Evolutionary conservation across 306 rosid genomes (phyloP).

Genomic region (Casuarina glauca): DNA sequence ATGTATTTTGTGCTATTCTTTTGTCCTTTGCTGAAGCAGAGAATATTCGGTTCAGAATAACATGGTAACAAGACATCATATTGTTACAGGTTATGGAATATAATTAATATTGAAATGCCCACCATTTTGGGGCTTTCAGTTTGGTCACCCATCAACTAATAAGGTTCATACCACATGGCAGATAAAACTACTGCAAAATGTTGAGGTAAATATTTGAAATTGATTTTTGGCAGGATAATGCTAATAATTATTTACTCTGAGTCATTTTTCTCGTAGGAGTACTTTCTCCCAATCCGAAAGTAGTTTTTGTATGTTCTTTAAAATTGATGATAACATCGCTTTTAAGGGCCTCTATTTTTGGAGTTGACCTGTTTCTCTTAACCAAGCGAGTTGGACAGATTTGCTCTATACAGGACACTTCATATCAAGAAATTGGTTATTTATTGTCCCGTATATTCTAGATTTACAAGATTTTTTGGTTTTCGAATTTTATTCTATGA

Average conservation of each 20-base stretch:
- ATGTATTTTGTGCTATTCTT: conserved; percentile 7
- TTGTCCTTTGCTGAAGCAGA: conserved; percentile 21
- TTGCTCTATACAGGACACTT: not conserved
- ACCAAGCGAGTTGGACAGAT: not conserved
- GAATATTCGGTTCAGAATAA: conserved; percentile 25
- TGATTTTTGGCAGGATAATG: conserved; percentile 34
- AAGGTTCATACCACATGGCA: conserved; percentile 37
- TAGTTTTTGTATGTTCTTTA: conserved; percentile 33
- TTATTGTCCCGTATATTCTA: not conserved
- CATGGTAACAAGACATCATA: conserved; percentile 19
- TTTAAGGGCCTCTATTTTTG: conserved; percentile 22
- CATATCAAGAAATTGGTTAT: not conserved
- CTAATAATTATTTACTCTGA: conserved; percentile 32
- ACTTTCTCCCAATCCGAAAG: conserved; percentile 36
- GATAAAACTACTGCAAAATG: conserved; percentile 40
- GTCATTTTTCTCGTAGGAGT: conserved; percentile 37
- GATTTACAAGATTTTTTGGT: not conserved
- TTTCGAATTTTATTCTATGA: not conserved
- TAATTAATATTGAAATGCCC: conserved; percentile 29
- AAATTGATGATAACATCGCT: conserved; percentile 13
- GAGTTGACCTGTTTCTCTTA: conserved; percentile 23
- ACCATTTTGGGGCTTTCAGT: conserved; percentile 38
- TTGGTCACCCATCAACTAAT: conserved; percentile 44
- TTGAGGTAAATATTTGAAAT: conserved; percentile 69
- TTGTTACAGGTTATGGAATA: conserved; percentile 60